Evolutionary conservation across 257 asterid genomes (phyloP).

Genomic region (Gynochthodes officinalis): DNA sequence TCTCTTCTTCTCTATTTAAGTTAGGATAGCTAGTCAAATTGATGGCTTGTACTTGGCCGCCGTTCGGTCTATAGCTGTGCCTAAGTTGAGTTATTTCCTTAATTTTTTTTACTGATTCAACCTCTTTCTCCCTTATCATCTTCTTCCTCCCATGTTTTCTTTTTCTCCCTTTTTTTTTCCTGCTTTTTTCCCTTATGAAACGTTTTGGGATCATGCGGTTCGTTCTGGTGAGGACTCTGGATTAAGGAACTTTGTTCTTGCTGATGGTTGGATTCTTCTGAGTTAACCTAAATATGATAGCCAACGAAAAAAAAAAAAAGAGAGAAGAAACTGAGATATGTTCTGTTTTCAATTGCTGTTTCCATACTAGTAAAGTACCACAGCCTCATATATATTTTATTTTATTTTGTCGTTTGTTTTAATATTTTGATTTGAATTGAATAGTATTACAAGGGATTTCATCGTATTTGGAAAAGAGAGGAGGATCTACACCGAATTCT

Average conservation of each 20-base stretch:
- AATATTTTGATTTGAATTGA: slow-evolving; percentile 21
- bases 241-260: slow-evolving; percentile 29
- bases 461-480: slow-evolving; percentile 25
- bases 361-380: slow-evolving; percentile 1
- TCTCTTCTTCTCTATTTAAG: background rate
- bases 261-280: slow-evolving; percentile 38
- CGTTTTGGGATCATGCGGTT: slow-evolving; percentile 45
- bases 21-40: background rate
- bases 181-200: slow-evolving; percentile 30
- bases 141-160: too few relatives aligned
- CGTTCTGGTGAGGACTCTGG: slow-evolving; percentile 43
- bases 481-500: slow-evolving; percentile 31
- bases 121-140: slow-evolving; percentile 12
- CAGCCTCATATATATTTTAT: too few relatives aligned
- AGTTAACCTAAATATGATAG: slow-evolving; percentile 18
- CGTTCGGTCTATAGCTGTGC: too few relatives aligned
- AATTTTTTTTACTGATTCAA: slow-evolving; percentile 38
- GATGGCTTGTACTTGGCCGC: background rate
- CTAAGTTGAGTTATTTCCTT: too few relatives aligned
- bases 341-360: slow-evolving; percentile 7
- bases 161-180: background rate
- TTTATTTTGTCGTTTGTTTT: slow-evolving; percentile 1
- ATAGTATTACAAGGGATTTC: slow-evolving; percentile 2
- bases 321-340: slow-evolving; percentile 3
- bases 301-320: background rate